Conservation (phyloP, 345 rosid species). For the Citrus maxima region DNA sequence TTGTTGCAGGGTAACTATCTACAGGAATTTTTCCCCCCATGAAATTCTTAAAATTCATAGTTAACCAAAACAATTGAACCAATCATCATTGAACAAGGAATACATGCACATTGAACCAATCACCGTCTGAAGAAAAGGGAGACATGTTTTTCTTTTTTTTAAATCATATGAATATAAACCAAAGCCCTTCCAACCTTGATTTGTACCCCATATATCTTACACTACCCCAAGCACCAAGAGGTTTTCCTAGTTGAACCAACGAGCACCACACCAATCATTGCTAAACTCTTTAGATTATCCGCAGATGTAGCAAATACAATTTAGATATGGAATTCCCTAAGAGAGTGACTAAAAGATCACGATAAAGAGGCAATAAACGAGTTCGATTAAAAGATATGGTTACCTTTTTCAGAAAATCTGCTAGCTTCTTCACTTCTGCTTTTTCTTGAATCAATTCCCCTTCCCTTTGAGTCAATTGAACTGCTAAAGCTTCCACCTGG, state of each 20-base stretch:
- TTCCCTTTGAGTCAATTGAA: slow-evolving; percentile 93
- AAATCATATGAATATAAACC: too few species aligned
- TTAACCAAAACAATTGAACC: too few species aligned
- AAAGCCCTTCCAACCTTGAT: neutral
- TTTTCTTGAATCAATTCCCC: slow-evolving; percentile 93
- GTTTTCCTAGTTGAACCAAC: neutral
- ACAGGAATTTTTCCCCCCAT: too few species aligned
- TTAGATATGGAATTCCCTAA: neutral
- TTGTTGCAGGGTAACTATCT: neutral
- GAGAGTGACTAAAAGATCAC: neutral
- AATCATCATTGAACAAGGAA: neutral
- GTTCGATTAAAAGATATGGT: neutral
- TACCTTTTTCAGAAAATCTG: slow-evolving; percentile 92
- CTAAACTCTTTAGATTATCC: neutral
- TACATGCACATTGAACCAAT: neutral
- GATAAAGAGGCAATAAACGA: neutral
- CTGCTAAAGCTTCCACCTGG: slow-evolving; percentile 96
- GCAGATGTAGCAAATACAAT: neutral
- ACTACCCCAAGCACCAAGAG: neutral
- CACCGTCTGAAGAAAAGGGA: neutral
- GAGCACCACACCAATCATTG: neutral
- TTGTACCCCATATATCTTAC: neutral
- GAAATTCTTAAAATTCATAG: neutral
- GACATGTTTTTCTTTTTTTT: neutral
- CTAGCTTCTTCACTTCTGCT: slow-evolving; percentile 92